Evolutionary conservation across 495 filamentous ascomycete genomes (phyloP).

Genomic region (Podospora sp.): DNA sequence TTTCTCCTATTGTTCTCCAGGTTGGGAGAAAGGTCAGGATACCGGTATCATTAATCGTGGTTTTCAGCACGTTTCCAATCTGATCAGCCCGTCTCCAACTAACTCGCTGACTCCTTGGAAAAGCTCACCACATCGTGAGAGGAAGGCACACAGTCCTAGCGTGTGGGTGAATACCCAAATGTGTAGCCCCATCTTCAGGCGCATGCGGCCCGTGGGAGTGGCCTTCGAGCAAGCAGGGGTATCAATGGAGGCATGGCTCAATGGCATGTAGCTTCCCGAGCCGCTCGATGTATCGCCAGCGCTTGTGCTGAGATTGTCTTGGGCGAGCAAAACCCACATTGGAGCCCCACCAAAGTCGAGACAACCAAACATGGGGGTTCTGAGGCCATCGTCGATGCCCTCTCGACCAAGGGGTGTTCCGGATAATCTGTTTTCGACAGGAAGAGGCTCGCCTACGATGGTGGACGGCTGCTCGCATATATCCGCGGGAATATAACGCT

Average conservation of each 20-base stretch:
- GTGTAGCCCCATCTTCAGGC: not conserved
- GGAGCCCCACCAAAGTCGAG: constrained; percentile 4
- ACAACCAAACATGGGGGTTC: not conserved
- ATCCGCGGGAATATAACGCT: constrained; percentile 25
- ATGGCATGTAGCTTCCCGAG: constrained; percentile 21
- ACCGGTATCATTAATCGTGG: too few species aligned
- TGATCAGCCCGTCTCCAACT: too few species aligned
- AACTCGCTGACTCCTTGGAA: too few species aligned
- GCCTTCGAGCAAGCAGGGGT: constrained; percentile 5
- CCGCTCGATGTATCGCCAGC: constrained; percentile 21
- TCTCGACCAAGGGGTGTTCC: constrained; percentile 4
- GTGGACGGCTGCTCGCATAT: constrained; percentile 28
- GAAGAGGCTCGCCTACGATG: constrained; percentile 15
- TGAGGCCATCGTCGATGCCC: not conserved
- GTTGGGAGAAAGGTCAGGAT: too few species aligned
- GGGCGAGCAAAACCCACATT: constrained; percentile 9
- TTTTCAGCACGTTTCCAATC: too few species aligned
- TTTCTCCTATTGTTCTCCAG: too few species aligned
- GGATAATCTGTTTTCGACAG: constrained; percentile 17
- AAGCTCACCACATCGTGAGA: too few species aligned
- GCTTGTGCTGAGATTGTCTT: constrained; percentile 22
- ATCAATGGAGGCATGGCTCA: not conserved
- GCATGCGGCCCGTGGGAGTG: constrained; percentile 7
- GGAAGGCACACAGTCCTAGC: constrained; percentile 5
- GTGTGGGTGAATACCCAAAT: not conserved